phyloP scores from a whole-genome alignment of 2,329 filamentous ascomycete species.

The Zelopaecilomyces penicillatus region DNA sequence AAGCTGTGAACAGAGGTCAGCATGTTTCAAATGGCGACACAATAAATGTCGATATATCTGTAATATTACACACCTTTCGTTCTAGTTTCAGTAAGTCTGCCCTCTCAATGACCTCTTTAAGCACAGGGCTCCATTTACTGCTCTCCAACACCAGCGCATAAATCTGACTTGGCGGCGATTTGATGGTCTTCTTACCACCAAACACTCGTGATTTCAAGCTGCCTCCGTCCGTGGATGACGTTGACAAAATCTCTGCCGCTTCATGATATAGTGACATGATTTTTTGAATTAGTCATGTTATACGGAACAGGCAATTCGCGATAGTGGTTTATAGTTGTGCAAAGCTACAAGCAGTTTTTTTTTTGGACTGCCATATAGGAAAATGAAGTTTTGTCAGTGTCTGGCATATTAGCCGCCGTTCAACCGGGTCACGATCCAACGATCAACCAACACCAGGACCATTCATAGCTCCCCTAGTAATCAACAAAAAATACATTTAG shows the following conservation, averaged over 20 bases:
- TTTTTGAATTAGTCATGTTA: neutral
- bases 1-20: constrained; percentile 45
- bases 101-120: constrained; percentile 84
- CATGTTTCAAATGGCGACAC: neutral
- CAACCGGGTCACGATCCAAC: too few relatives aligned
- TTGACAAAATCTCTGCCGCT: constrained; percentile 64
- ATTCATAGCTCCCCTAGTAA: too few relatives aligned
- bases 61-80: constrained; percentile 56
- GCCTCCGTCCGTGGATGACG: constrained; percentile 48
- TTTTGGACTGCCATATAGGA: too few relatives aligned
- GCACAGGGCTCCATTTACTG: constrained; percentile 78
- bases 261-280: constrained; percentile 93
- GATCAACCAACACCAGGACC: too few relatives aligned
- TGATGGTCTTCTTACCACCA: constrained; percentile 58
- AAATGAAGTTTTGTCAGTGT: too few relatives aligned
- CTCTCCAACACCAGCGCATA: constrained; percentile 83
- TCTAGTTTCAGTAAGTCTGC: constrained; percentile 70
- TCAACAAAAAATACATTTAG: too few relatives aligned
- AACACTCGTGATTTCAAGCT: constrained; percentile 86
- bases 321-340: too few relatives aligned
- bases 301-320: too few relatives aligned
- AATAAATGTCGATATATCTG: neutral
- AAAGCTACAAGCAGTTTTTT: too few relatives aligned
- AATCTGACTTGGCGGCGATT: constrained; percentile 70
- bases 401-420: too few relatives aligned